Percentiles rank a stretch among this genome's conserved stretches.
These are phyloP conservation scores for Coemansia sp. DNA, from an alignment of 192 early-diverging fungal species.

Conservation along the genomic window DNA sequence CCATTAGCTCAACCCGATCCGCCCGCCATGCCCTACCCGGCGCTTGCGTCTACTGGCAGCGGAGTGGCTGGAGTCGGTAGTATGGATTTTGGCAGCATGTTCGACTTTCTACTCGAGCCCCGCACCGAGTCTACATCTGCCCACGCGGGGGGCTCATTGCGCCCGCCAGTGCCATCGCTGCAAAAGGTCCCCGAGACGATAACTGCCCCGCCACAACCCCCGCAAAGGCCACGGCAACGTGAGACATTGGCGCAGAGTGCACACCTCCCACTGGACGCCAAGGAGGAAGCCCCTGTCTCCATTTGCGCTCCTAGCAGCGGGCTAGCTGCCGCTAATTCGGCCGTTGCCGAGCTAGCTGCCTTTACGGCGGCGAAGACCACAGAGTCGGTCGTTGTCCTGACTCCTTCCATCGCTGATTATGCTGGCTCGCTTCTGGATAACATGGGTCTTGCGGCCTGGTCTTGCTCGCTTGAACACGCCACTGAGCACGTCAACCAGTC, in stretches of 20 bases:
- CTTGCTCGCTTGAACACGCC: not conserved
- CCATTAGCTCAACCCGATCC: not conserved
- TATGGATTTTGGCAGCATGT: conserved; percentile 26
- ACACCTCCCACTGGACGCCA: not conserved
- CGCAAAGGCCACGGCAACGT: not conserved
- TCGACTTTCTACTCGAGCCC: conserved; percentile 15
- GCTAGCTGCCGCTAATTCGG: not conserved
- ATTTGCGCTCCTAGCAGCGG: not conserved
- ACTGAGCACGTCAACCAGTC: not conserved
- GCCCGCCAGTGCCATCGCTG: not conserved
- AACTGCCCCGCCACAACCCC: not conserved
- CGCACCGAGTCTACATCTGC: not conserved
- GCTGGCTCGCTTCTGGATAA: conserved; percentile 22
- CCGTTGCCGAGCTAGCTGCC: not conserved
- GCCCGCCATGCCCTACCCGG: not conserved
- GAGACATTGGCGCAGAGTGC: not conserved
- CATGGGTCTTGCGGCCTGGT: conserved; percentile 10
- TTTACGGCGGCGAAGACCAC: not conserved
- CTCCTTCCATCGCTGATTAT: conserved; percentile 34
- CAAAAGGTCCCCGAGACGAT: not conserved
- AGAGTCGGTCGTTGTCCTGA: conserved; percentile 5
- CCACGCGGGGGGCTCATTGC: not conserved
- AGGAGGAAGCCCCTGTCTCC: not conserved
- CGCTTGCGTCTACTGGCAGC: not conserved
- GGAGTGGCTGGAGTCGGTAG: not conserved